Percentiles rank a stretch among this genome's conserved stretches.
Evolutionary conservation across 495 filamentous ascomycete genomes (phyloP).

Genomic region (Lasiosphaeria ovina): DNA sequence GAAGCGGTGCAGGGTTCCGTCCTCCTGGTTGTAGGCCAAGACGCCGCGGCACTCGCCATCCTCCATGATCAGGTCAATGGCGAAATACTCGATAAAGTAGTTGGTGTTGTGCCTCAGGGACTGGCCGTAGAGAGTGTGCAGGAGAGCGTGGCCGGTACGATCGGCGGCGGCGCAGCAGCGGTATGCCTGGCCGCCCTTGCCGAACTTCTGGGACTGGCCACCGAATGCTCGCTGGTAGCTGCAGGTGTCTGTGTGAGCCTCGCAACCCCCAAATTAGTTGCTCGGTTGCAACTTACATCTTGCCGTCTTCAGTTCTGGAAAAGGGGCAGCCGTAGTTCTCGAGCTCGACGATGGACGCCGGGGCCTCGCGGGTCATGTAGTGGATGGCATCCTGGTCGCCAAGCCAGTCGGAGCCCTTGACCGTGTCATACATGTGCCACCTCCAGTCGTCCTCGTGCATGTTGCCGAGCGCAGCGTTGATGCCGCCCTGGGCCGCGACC

Average conservation of each 20-base stretch:
- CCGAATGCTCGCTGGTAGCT: conserved; percentile 95
- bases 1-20: conserved; percentile 95
- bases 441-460: conserved; percentile 90
- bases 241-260: conserved; percentile 15
- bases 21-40: conserved; percentile 95
- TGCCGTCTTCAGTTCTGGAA: conserved; percentile 94
- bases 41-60: conserved; percentile 94
- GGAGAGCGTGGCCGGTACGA: conserved; percentile 90
- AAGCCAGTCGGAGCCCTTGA: conserved; percentile 98
- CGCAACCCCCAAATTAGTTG: neutral
- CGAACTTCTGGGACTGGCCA: conserved; percentile 91
- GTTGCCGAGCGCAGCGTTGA: conserved; percentile 96
- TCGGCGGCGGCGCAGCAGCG: conserved; percentile 93
- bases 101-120: conserved; percentile 96
- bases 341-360: conserved; percentile 85
- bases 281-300: conserved; percentile 57
- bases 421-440: conserved; percentile 99
- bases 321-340: conserved; percentile 98
- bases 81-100: conserved; percentile 99
- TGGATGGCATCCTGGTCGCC: conserved; percentile 99
- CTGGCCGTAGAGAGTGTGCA: conserved; percentile 98
- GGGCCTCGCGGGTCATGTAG: conserved; percentile 97
- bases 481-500: conserved; percentile 89
- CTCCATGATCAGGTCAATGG: conserved; percentile 93
- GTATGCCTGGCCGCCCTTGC: conserved; percentile 96